Conservation (phyloP, 2,329 filamentous ascomycete genomes). For the Chrysoporthe cubensis region DNA sequence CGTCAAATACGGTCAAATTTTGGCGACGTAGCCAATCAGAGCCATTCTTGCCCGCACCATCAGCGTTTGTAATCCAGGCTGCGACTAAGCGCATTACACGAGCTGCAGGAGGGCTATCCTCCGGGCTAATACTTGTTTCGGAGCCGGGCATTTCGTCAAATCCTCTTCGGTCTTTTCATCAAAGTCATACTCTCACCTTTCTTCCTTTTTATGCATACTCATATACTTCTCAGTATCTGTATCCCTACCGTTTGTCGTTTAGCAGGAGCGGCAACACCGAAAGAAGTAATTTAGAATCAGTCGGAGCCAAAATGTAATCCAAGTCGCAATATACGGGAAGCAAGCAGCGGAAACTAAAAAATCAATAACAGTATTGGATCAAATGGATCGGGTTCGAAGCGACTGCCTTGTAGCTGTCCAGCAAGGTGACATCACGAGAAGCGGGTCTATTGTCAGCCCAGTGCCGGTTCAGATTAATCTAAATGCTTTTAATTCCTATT, state of each 20-base stretch:
- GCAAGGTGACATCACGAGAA: neutral
- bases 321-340: too few species aligned
- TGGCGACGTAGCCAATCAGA: conserved; percentile 1
- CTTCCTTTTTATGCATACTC: neutral
- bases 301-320: too few species aligned
- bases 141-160: too few species aligned
- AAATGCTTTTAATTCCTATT: too few species aligned
- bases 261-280: neutral
- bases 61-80: neutral
- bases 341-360: too few species aligned
- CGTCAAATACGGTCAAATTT: neutral
- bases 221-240: neutral
- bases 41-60: neutral
- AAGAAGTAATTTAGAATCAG: too few species aligned
- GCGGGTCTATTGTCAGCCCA: neutral
- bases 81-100: neutral
- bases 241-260: neutral
- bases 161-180: too few species aligned
- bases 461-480: neutral
- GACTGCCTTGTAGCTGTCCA: neutral
- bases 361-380: neutral
- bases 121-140: neutral
- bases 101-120: neutral
- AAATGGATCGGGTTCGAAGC: neutral
- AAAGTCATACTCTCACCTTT: too few species aligned